Evolutionary conservation across 805 yeast species (phyloP).

Genomic region (Huiozyma sinensis): DNA sequence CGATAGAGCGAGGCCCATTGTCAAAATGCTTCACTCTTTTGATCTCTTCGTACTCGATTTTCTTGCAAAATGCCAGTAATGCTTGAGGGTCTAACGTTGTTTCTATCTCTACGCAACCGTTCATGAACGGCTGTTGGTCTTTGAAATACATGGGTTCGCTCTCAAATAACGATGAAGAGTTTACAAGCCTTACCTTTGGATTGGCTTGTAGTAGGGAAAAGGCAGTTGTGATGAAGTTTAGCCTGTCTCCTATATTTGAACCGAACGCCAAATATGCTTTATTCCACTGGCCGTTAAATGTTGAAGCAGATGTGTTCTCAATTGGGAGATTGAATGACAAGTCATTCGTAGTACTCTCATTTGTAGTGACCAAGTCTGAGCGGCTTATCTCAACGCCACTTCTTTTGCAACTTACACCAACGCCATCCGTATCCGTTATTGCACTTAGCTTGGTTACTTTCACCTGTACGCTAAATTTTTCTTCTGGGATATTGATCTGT

Average conservation of each 20-base stretch:
- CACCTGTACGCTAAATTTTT: conserved; percentile 27
- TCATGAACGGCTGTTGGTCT: conserved; percentile 72
- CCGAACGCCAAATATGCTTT: conserved; percentile 80
- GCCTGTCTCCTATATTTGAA: conserved; percentile 67
- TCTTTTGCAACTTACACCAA: conserved; percentile 70
- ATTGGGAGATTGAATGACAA: conserved; percentile 29
- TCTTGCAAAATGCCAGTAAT: conserved; percentile 50
- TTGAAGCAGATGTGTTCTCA: conserved; percentile 1
- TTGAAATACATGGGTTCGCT: conserved; percentile 87
- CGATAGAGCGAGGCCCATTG: conserved; percentile 89
- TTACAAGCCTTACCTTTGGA: conserved; percentile 37
- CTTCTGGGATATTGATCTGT: conserved; percentile 17
- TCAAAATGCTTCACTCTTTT: conserved; percentile 66
- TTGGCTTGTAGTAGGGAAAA: conserved; percentile 31
- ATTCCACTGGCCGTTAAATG: conserved; percentile 8
- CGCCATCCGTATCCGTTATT: conserved; percentile 74
- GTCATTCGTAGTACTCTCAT: background rate
- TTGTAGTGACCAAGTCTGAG: background rate
- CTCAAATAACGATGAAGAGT: conserved; percentile 70
- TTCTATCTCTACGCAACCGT: conserved; percentile 65
- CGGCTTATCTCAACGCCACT: conserved; percentile 30
- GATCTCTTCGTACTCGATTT: conserved; percentile 65
- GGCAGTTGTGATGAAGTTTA: conserved; percentile 50
- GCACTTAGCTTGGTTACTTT: conserved; percentile 83
- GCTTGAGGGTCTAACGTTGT: conserved; percentile 57